phyloP scores from a whole-genome alignment of 23 red algal species.

The Gracilaria caudata region DNA sequence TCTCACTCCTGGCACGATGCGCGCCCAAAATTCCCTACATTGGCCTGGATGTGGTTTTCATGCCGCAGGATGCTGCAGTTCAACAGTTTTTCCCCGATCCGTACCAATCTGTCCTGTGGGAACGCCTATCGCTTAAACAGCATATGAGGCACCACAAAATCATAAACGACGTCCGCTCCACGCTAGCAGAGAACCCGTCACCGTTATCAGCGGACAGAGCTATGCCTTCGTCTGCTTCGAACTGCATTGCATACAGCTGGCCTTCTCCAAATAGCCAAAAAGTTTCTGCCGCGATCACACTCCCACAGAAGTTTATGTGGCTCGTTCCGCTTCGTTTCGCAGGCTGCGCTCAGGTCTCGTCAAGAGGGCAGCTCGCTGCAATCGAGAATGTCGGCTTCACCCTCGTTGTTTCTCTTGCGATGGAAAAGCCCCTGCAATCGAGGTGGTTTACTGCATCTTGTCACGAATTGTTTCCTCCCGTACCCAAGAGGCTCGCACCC shows the following conservation, averaged over 20 bases:
- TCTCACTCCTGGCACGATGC: neutral
- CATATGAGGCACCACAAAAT: neutral
- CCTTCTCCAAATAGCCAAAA: neutral
- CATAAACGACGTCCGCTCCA: neutral
- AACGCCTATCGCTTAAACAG: neutral
- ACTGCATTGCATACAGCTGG: neutral
- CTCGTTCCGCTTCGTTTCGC: conserved; percentile 15
- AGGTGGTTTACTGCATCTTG: neutral
- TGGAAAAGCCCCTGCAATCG: neutral
- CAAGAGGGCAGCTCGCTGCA: neutral
- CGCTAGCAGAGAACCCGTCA: neutral
- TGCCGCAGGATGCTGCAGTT: neutral
- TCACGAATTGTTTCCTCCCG: conserved; percentile 1
- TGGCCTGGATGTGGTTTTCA: conserved; percentile 1
- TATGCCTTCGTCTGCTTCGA: neutral
- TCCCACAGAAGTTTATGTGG: conserved; percentile 5
- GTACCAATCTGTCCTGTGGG: neutral
- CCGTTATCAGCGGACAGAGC: neutral
- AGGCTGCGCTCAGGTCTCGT: neutral
- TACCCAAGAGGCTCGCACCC: neutral
- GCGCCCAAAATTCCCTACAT: neutral
- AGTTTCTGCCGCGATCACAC: neutral
- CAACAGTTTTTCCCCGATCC: conserved; percentile 1
- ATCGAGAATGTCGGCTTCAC: conserved; percentile 4
- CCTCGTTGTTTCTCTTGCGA: neutral